Evolutionary conservation across 192 early-diverging fungal genomes (phyloP), one percentile per base, ranked within the genome.

Genomic region (Haplosporangium gracile): DNA sequence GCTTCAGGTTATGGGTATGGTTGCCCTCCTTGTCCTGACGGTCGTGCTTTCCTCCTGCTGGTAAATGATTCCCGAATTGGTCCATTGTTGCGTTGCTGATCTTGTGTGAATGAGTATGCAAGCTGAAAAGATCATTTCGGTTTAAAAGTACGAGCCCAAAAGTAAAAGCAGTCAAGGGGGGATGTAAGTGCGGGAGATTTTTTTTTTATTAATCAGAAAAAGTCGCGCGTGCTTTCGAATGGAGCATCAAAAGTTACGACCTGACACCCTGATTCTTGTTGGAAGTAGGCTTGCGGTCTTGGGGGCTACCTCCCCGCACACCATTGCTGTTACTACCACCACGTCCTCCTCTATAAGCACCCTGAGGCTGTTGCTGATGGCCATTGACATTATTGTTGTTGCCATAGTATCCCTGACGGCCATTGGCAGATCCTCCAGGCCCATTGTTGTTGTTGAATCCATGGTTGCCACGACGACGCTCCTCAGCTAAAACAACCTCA

Each of bases 401-500:
- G 70, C 70, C 70, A 40, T 57, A 29, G 26, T 51, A 51, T 51
- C 49, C 49, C 15, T 22, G 18, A 51, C 57, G n/a, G 11, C 75
- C 38, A 42, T 71, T 42, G 36, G 39, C 36, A 71, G 70, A 5
- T 71, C 70, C 70, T 71, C 70, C 70, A 42, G 70, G 70, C 0
- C 70, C 70, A 42, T 42, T 42, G 47, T 42, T 57, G 39, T 53
- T 74, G 57, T 36, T 43, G 39, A 16, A 57, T 38, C 36, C 49
- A 11, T 53, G n/a, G 80, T 40, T 78, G 20, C 68, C 47, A 39
- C 79, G 78, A 57, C 78, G 84, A 26, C 83, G 78, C 18, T 80
- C 84, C 70, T 86, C 84, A 34, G 79, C 79, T 8, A 76, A 34
- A 13, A 86, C 79, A 77, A 70, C 45, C 55, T 79, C 76, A 26